Evolutionary conservation across 176 grass and related monocot species (phyloP).

Genomic region (Echinochloa phyllopogon): DNA sequence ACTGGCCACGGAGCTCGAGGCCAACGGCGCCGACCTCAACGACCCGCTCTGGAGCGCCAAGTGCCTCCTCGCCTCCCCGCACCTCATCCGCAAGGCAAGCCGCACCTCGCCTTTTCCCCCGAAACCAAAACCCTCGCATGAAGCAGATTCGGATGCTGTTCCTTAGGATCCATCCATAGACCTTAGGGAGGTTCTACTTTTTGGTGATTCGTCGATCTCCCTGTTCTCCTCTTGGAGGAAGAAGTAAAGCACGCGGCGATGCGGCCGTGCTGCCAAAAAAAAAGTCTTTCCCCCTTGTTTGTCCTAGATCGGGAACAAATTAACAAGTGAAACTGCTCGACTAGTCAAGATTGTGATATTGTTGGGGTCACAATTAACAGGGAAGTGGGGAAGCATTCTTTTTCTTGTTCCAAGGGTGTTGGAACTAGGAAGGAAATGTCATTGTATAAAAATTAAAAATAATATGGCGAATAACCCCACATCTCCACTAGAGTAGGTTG

Average conservation of each 20-base stretch:
- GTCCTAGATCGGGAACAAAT: not conserved
- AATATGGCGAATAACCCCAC: conserved; percentile 29
- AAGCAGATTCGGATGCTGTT: not conserved
- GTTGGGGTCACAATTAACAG: not conserved
- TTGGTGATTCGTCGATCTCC: not conserved
- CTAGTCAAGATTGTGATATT: not conserved
- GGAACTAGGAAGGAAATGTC: conserved; percentile 21
- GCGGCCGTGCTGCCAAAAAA: not conserved
- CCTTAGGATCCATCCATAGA: not conserved
- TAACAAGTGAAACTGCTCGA: not conserved
- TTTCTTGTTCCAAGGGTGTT: conserved; percentile 5
- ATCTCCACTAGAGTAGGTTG: conserved; percentile 3
- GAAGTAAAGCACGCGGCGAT: not conserved
- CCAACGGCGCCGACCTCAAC: conserved; percentile 90
- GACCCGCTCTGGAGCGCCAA: conserved; percentile 99
- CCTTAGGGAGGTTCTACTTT: not conserved
- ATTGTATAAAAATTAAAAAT: not conserved
- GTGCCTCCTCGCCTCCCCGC: conserved; percentile 79
- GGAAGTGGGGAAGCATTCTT: not conserved
- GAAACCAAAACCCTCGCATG: not conserved
- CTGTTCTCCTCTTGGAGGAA: not conserved
- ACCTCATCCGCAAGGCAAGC: conserved; percentile 81
- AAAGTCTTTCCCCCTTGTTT: no score
- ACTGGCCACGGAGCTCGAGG: conserved; percentile 94
- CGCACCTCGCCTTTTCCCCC: no score